Evolutionary conservation across 2,329 filamentous ascomycete species (phyloP).

Genomic region (Stagonosporopsis cucurbitacearum): DNA sequence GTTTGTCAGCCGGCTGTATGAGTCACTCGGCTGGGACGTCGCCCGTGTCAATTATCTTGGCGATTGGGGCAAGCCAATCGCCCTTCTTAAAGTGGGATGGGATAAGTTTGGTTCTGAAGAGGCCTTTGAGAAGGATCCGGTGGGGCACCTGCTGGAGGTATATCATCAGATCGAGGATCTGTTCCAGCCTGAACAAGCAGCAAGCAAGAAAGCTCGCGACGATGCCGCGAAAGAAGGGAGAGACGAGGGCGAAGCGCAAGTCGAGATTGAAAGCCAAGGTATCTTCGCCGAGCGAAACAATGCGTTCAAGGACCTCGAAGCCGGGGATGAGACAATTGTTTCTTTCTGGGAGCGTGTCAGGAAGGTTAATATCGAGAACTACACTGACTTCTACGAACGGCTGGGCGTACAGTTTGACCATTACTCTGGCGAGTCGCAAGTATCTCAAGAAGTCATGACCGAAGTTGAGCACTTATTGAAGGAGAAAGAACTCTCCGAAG

Average conservation of each 20-base stretch:
- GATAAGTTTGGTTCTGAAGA: constrained; percentile 71
- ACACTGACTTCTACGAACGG: constrained; percentile 71
- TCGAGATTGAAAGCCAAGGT: constrained; percentile 39
- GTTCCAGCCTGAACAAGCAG: constrained; percentile 65
- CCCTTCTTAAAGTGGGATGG: constrained; percentile 69
- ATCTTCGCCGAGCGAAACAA: constrained; percentile 43
- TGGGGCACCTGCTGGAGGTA: constrained; percentile 73
- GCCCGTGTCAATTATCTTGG: constrained; percentile 70
- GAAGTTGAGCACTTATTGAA: constrained; percentile 67
- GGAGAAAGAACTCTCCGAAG: constrained; percentile 69
- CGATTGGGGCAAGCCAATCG: constrained; percentile 71
- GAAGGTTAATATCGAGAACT: constrained; percentile 70
- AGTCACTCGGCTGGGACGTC: constrained; percentile 67
- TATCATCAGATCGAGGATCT: constrained; percentile 70
- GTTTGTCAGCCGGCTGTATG: constrained; percentile 66
- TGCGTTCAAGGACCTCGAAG: constrained; percentile 77
- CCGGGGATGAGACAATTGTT: constrained; percentile 67
- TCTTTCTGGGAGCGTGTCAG: constrained; percentile 70
- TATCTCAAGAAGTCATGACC: constrained; percentile 71
- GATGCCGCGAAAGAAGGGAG: constrained; percentile 59
- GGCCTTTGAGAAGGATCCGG: constrained; percentile 67
- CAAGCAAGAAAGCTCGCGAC: constrained; percentile 61
- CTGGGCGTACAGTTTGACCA: constrained; percentile 75
- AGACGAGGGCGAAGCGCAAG: constrained; percentile 45
- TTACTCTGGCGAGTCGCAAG: constrained; percentile 76